Conservation (phyloP, 352 stramenopile genomes). For the Pythium scleroteichum region DNA sequence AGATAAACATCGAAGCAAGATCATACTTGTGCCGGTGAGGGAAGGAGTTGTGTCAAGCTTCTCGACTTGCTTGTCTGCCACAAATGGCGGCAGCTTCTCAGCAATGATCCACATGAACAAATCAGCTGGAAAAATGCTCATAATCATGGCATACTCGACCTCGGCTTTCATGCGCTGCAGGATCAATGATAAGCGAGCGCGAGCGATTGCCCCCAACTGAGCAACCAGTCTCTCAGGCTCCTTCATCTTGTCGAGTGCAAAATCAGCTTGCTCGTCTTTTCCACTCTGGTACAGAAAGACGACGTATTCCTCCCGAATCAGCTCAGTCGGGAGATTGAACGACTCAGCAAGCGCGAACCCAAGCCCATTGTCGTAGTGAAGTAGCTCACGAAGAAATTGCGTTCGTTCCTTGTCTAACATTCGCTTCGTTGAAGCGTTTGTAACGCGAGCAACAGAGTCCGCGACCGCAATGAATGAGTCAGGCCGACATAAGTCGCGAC, state of each 20-base stretch:
- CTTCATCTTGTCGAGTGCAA: conserved; percentile 75
- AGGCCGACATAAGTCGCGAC: conserved; percentile 51
- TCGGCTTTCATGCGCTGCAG: conserved; percentile 77
- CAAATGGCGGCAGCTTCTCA: conserved; percentile 49
- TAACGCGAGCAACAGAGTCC: neutral
- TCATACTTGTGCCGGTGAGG: conserved; percentile 71
- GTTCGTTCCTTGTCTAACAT: conserved; percentile 49
- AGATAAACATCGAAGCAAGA: conserved; percentile 68
- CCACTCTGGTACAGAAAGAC: conserved; percentile 81
- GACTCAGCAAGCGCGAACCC: conserved; percentile 69
- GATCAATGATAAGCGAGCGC: conserved; percentile 71
- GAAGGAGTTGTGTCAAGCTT: conserved; percentile 70
- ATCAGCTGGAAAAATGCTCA: conserved; percentile 82
- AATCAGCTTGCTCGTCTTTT: conserved; percentile 64
- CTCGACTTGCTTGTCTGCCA: conserved; percentile 60
- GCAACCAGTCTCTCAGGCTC: conserved; percentile 58
- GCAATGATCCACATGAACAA: conserved; percentile 74
- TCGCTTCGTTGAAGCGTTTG: conserved; percentile 28
- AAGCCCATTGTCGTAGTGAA: conserved; percentile 63
- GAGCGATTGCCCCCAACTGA: conserved; percentile 64
- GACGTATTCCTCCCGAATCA: conserved; percentile 79
- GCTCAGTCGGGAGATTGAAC: conserved; percentile 71
- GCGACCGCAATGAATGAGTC: conserved; percentile 48
- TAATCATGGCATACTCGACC: conserved; percentile 72
- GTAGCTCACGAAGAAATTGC: conserved; percentile 67